Base-by-base conservation (phyloP, 1,284 basidiomycete genomes). In the Trichosporon sp. region DNA sequence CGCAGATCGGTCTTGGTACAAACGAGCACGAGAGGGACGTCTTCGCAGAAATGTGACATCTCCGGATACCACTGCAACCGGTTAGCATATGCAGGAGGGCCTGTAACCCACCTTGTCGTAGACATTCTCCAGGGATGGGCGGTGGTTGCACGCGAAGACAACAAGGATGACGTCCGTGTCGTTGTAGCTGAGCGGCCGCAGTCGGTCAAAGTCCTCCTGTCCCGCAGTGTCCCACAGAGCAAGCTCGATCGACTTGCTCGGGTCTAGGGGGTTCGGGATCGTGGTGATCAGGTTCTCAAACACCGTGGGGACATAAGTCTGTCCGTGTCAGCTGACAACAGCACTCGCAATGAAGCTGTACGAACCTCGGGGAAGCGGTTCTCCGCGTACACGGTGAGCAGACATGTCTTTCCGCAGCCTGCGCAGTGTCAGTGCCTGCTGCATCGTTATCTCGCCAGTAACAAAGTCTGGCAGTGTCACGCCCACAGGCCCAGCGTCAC, bases 161-260 rank as follows among this genome's bases (percentile, higher is more conserved):
- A 98, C 92, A 73, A 98, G 89, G 76, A 99, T 95, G 67, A 98
- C 93, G 82, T 98, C 90, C 85, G 91, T 94, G 82, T 98, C 96
- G 42, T 95, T 95, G 80, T 98, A 98, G 81, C 92, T 94, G 71
- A 99, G 86, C 29, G 95, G 95, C 73, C 95, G 88, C 73, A 98
- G 86, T 72, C 95, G 88, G 82, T 98, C 95, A 83, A 98, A 98
- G 85, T 98, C 95, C 85, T 98, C 95, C 84, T 98, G 95, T 23
- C 96, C 95, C 3, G 95, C 96, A 0, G 96, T 99, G 84, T 99
- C 95, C 95, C 95, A 99, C 35, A 99, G 86, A 4, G 95, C 95
- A 38, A 98, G 88, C 83, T 98, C 95, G 75, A 98, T 90, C 62
- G 89, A 86, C 84, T 96, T 97, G 68, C 91, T 90, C 3, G 81